Base-by-base conservation (phyloP, 768 basidiomycete genomes). In the Tricholoma bakamatsutake region DNA sequence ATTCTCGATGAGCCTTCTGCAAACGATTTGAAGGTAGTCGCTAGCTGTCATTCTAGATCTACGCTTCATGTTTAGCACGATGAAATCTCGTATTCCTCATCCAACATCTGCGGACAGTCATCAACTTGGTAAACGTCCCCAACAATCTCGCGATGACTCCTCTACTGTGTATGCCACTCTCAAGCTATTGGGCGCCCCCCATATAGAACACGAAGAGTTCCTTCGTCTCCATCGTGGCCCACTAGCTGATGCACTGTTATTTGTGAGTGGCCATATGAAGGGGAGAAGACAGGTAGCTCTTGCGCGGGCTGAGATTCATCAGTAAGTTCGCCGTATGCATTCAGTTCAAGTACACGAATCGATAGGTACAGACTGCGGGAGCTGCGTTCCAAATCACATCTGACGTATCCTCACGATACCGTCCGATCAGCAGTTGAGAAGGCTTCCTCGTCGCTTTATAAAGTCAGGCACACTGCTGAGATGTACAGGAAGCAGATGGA, bases 181-280 rank as follows among this genome's bases (percentile, higher is more conserved):
- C 3, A 49, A 53, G 7, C 31, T 52, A 8, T 54, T 64, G 3
- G 62, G 63, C 21, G 62, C 63, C 39, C 61, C 63, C 4, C 24
- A 6, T 17, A 42, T 62, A 17, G 30, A 50, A 7, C 17, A 21
- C 15, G 61, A 62, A n/a, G 61, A 64, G 7, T 62, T 61, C 34
- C 40, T 37, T 33, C 59, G 61, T 7, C 52, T 62, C 10, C 62
- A 58, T 43, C 56, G 53, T 37, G 59, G 64, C 12, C 54, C 56
- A 1, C 53, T 65, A 33, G 62, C 46, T 9, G 59, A 60, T 13
- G 50, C 53, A 12, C 54, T 65, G 11, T 45, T 46, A 7, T 62
- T 61, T 37, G 45, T 61, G 52, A 62, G 64, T 27, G 53, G 52
- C 4, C 59, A 61, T 27, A 47, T 65, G n/a, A 60, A 55, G 33